Conservation (phyloP, 352 stramenopile genomes). For the Pythium volutum region DNA sequence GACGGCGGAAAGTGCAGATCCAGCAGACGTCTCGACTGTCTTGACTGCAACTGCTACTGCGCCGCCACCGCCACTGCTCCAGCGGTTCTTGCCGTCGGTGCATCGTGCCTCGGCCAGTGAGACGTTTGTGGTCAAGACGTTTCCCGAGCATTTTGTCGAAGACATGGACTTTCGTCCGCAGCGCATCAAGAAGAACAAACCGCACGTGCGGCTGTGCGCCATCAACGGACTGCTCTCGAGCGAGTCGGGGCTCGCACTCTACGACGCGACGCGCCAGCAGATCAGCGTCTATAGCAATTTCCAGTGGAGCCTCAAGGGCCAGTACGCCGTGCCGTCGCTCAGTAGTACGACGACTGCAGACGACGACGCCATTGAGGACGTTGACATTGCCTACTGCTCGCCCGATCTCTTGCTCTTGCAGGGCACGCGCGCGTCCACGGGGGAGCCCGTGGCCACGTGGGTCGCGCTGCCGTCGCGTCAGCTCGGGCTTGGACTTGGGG, state of each 20-base stretch:
- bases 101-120: conserved; percentile 12
- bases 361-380: conserved; percentile 21
- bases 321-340: conserved; percentile 64
- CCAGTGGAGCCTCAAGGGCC: conserved; percentile 65
- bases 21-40: too few species aligned
- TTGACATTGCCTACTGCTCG: conserved; percentile 78
- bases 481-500: conserved; percentile 19
- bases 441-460: conserved; percentile 64
- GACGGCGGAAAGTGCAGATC: too few species aligned
- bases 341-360: neutral
- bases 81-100: conserved; percentile 3
- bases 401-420: conserved; percentile 83
- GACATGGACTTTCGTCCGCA: conserved; percentile 82
- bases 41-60: too few species aligned
- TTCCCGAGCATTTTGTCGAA: conserved; percentile 83
- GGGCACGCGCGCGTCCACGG: conserved; percentile 32
- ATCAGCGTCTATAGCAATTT: conserved; percentile 78
- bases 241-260: conserved; percentile 71
- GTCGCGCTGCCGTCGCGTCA: conserved; percentile 76
- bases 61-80: conserved; percentile 11
- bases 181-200: conserved; percentile 76
- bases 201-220: conserved; percentile 58
- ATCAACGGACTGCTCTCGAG: conserved; percentile 72
- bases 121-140: conserved; percentile 74
- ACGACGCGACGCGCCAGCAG: conserved; percentile 48